Evolutionary conservation across 495 filamentous ascomycete species (phyloP).

Genomic region (Rhizodiscina lignyota): DNA sequence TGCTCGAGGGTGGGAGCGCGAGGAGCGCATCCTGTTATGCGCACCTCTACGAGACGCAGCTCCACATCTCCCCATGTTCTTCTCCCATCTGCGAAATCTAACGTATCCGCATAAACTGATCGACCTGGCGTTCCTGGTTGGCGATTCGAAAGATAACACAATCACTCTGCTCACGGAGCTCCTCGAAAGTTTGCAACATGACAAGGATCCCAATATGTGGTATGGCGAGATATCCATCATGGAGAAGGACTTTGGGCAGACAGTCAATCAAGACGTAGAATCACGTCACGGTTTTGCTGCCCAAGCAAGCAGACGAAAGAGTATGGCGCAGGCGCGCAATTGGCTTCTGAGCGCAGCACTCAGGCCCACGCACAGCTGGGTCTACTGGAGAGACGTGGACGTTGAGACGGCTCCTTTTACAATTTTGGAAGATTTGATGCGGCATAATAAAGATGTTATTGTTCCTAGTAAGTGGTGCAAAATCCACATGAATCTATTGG

Average conservation of each 20-base stretch:
- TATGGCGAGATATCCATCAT: conserved; percentile 96
- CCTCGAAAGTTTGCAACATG: conserved; percentile 65
- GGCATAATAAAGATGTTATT: conserved; percentile 97
- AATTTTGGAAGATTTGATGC: conserved; percentile 95
- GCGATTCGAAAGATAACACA: conserved; percentile 90
- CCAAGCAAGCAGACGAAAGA: conserved; percentile 80
- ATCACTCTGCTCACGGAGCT: conserved; percentile 55
- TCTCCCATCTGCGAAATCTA: conserved; percentile 84
- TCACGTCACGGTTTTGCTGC: conserved; percentile 95
- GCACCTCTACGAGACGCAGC: conserved; percentile 89
- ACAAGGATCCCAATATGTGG: conserved; percentile 56
- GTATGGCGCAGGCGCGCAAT: conserved; percentile 96
- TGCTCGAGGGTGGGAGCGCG: conserved; percentile 81
- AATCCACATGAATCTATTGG: not conserved
- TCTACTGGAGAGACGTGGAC: conserved; percentile 98
- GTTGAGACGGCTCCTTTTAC: conserved; percentile 94
- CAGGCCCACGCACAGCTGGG: conserved; percentile 93
- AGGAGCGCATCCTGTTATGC: conserved; percentile 88
- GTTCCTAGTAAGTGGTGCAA: conserved; percentile 72
- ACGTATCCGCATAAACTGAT: conserved; percentile 96
- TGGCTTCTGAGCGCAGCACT: conserved; percentile 92
- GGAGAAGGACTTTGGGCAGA: conserved; percentile 97
- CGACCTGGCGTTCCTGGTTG: conserved; percentile 92
- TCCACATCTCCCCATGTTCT: conserved; percentile 94
- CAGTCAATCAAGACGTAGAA: conserved; percentile 95